Evolutionary conservation across 2,329 filamentous ascomycete species (phyloP), one percentile per base, ranked within the genome.

Genomic region (Aspergillus sp.): DNA sequence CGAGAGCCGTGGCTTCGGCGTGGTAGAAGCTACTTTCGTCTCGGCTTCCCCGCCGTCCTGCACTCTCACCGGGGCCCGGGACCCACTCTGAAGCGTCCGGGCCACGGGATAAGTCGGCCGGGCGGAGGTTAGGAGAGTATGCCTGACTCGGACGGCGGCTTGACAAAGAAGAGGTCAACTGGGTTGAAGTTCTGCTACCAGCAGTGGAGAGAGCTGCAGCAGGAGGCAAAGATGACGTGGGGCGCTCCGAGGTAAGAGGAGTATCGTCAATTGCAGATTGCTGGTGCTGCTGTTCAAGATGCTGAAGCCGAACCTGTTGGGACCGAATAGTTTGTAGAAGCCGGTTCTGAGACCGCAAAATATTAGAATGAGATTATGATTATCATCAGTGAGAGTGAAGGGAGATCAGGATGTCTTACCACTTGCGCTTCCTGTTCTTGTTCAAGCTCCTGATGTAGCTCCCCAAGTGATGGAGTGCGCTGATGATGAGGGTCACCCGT

Each of bases 401-500:
- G 22, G n/a, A 32, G 13, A 30, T 30, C 26, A 4, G 26, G 26
- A 30, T 17, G 52, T 48, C 74, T 59, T 70, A 80, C 77, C 66
- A 81, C 79, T 71, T 81, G 79, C 15, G 77, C 78, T 66, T 81
- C 79, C 61, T 81, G 79, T 61, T 81, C 79, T 62, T 81, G 77
- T 61, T 81, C 79, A 44, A 81, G 62, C 59, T 80, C 78, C 61
- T 81, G 79, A 64, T 81, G 79, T 30, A 81, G 67, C 63, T 81
- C 78, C 22, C 79, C 79, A 32, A 81, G 61, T 30, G 77, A 80
- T 5, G 78, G 78, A 22, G 78, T 69, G 9, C 79, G 74, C 44
- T 80, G 78, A 44, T 80, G 78, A 60, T 80, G 76, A 17, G 77
- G 77, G 63, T 80, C 77, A 20, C 75, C 77, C 11, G 74, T 77